phyloP scores from a whole-genome alignment of 148 eudicot species.

The Fagopyrum tataricum region DNA sequence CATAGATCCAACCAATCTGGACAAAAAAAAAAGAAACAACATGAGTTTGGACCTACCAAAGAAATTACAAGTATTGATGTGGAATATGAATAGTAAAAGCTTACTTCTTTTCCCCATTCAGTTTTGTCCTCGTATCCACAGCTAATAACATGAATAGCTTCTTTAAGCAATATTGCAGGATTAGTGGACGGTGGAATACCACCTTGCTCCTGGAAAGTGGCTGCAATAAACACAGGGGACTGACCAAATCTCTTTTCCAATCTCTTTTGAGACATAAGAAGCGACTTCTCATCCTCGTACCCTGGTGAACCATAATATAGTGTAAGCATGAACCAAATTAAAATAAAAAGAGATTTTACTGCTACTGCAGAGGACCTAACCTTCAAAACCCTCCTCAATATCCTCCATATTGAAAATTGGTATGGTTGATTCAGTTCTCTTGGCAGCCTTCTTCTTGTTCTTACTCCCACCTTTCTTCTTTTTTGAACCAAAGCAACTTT shows the following conservation, averaged over 20 bases:
- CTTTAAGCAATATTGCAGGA: slow-evolving; percentile 76
- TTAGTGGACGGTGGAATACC: slow-evolving; percentile 91
- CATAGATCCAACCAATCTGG: slow-evolving; percentile 80
- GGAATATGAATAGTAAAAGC: slow-evolving; percentile 5
- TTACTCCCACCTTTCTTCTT: slow-evolving; percentile 63
- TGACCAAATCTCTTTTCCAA: slow-evolving; percentile 97
- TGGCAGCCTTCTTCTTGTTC: slow-evolving; percentile 69
- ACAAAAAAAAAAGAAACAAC: background rate
- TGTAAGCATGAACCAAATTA: slow-evolving; percentile 12
- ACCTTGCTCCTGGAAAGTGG: slow-evolving; percentile 89
- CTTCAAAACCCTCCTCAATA: slow-evolving; percentile 91
- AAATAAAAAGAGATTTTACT: background rate
- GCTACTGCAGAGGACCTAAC: slow-evolving; percentile 21
- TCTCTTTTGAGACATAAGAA: slow-evolving; percentile 92
- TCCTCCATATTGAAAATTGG: slow-evolving; percentile 95
- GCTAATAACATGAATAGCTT: slow-evolving; percentile 97
- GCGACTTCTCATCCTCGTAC: slow-evolving; percentile 88
- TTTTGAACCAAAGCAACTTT: slow-evolving; percentile 77
- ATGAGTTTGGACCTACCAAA: slow-evolving; percentile 10
- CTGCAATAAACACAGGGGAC: slow-evolving; percentile 92
- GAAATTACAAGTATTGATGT: background rate
- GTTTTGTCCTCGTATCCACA: slow-evolving; percentile 94
- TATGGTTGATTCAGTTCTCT: slow-evolving; percentile 84
- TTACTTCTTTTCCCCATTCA: slow-evolving; percentile 99
- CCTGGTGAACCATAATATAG: slow-evolving; percentile 34